phyloP scores from a whole-genome alignment of 1,139 yeast species.

The Saccharomyces hybrid region DNA sequence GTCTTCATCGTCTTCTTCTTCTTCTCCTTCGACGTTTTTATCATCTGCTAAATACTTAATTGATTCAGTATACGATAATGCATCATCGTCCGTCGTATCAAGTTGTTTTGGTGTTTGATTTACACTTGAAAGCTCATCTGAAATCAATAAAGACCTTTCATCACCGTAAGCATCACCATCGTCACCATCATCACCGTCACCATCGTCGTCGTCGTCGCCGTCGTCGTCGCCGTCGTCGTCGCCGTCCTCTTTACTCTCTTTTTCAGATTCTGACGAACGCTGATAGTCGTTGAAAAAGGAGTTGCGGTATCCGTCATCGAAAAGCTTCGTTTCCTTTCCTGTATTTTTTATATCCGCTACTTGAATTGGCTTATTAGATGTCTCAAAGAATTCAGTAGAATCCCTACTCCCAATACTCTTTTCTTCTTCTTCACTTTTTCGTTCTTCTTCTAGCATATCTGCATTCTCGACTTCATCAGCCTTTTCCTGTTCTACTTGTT shows the following conservation, averaged over 20 bases:
- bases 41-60: conserved; percentile 9
- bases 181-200: background rate
- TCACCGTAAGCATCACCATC: background rate
- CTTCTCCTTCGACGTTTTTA: background rate
- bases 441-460: background rate
- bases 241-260: background rate
- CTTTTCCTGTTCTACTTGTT: background rate
- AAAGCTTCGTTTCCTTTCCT: background rate
- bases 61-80: conserved; percentile 15
- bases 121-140: background rate
- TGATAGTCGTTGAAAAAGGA: background rate
- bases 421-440: conserved; percentile 3
- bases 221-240: too few relatives aligned
- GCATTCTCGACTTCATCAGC: background rate
- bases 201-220: too few relatives aligned
- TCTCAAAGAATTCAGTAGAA: background rate
- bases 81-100: conserved; percentile 13
- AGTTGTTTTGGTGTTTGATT: background rate
- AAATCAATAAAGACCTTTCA: background rate
- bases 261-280: conserved; percentile 1
- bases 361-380: background rate
- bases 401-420: background rate
- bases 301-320: background rate
- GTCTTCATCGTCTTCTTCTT: background rate
- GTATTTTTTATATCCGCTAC: background rate